Evolutionary conservation across 441 rosid genomes (phyloP).

Genomic region (Syzygium syzygioides): DNA sequence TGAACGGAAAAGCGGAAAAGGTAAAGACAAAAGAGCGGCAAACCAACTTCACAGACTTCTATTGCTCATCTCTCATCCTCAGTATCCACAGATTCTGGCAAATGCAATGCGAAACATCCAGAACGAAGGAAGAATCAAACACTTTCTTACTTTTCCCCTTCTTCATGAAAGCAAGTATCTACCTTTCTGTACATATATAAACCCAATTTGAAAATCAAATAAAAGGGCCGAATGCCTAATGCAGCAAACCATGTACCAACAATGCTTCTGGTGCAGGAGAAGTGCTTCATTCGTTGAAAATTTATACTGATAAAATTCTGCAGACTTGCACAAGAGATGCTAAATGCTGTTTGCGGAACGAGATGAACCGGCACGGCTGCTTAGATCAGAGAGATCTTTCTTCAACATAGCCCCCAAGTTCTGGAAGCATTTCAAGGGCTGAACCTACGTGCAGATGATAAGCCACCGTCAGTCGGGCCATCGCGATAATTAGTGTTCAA

Average conservation of each 20-base stretch:
- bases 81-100: background rate
- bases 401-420: slow-evolving; percentile 53
- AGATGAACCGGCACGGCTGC: slow-evolving; percentile 35
- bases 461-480: background rate
- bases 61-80: background rate
- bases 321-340: background rate
- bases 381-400: slow-evolving; percentile 52
- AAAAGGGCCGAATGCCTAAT: background rate
- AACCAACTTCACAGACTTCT: background rate
- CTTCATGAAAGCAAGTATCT: background rate
- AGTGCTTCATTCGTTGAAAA: background rate
- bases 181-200: background rate
- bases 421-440: slow-evolving; percentile 71
- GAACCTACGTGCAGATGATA: slow-evolving; percentile 30
- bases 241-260: background rate
- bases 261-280: background rate
- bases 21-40: background rate
- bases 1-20: background rate
- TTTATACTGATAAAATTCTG: background rate
- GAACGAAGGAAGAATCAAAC: background rate
- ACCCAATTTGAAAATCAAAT: background rate
- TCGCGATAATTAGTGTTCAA: background rate
- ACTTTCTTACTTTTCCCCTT: background rate
- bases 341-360: slow-evolving; percentile 30
- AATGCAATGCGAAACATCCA: background rate